phyloP scores from a whole-genome alignment of 73 alveolate species.

The Durusdinium trenchii region DNA sequence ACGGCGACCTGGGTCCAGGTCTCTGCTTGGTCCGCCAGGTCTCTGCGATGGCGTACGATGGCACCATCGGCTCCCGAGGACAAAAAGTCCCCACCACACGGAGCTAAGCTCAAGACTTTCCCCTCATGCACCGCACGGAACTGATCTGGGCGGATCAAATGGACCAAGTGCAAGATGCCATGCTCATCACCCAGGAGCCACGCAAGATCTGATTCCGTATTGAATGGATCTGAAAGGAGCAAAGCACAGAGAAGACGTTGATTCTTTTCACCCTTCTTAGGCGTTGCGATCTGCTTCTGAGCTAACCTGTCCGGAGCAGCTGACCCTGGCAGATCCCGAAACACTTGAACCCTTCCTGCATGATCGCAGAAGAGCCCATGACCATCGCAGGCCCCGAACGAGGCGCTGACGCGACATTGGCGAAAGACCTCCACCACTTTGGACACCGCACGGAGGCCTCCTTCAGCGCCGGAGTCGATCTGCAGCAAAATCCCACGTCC shows the following conservation, averaged over 20 bases:
- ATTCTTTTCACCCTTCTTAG: slow-evolving; percentile 43
- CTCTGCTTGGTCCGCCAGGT: not conserved
- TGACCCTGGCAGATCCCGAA: not conserved
- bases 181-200: slow-evolving; percentile 73
- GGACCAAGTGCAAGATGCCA: slow-evolving; percentile 12
- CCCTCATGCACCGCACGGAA: slow-evolving; percentile 29
- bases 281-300: slow-evolving; percentile 20
- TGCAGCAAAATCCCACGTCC: slow-evolving; percentile 41
- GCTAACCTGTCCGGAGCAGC: not conserved
- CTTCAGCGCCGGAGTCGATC: not conserved
- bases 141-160: not conserved
- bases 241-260: slow-evolving; percentile 50
- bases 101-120: slow-evolving; percentile 17
- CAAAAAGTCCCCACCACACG: slow-evolving; percentile 34
- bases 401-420: slow-evolving; percentile 87
- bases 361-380: slow-evolving; percentile 70
- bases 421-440: slow-evolving; percentile 57
- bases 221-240: not conserved
- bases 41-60: slow-evolving; percentile 49
- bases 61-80: slow-evolving; percentile 80
- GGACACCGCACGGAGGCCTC: not conserved
- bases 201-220: not conserved
- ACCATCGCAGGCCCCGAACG: slow-evolving; percentile 25
- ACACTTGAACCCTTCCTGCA: slow-evolving; percentile 26
- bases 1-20: slow-evolving; percentile 41